Evolutionary conservation across 1,139 yeast species (phyloP), one percentile per base, ranked within the genome.

Genomic region (Pichia sp.): DNA sequence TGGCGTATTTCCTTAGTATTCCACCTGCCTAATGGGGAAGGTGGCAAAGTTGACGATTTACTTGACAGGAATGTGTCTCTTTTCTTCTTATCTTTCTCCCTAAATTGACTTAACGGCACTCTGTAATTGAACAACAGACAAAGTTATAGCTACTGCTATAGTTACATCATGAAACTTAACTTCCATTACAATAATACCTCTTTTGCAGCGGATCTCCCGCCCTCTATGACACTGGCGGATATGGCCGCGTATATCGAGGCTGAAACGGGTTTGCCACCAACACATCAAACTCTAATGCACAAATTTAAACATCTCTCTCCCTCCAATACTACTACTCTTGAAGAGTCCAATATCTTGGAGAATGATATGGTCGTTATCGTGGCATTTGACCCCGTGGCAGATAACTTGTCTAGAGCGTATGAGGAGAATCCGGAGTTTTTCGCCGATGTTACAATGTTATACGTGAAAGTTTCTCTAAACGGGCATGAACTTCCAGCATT

Each of bases 341-440:
- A 40, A 27, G 23, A 34, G 11, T 40, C 40, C 7, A 37, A 34
- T 21, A 27, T 40, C 4, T 9, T 8, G 5, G 33, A 38, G 17
- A 29, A 32, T 31, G 43, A 40, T 22, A 14, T 33, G 22, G 35
- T 40, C 23, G 33, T 37, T 4, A 18, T 40, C 12, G 14, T 23
- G 7, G 33, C 40, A 1, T 40, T 40, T 30, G 43, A 40, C 29
- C 43, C 43, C 2, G 32, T 40, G 21, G 34, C 33, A 5, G 30
- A 40, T 14, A 40, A 86, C 52, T 65, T 82, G 64, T 69, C 75
- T 35, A 67, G 76, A 46, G 97, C 97, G 0, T 68, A 79, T 56
- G 96, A 88, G 44, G 77, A 80, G 39, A 77, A 88, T 9, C 98
- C 99, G 0, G 98, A 91, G 57, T 72, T 85, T 28, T 91, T 91